Evolutionary conservation across 2,329 filamentous ascomycete genomes (phyloP), one percentile per base, ranked within the genome.

Genomic region (Colletotrichum magnum): DNA sequence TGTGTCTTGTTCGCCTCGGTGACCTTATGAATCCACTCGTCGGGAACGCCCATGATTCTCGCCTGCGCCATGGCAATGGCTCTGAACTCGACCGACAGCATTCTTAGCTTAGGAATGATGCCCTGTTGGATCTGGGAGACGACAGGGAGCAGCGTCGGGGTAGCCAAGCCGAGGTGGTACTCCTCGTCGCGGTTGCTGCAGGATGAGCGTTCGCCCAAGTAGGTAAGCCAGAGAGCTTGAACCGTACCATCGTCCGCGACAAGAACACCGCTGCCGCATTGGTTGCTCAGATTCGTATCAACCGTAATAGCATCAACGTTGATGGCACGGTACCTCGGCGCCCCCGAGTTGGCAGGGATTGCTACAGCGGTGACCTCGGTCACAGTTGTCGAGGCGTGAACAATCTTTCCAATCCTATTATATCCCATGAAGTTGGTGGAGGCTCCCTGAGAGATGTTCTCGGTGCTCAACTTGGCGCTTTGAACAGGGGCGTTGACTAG

Each of bases 351-450:
- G 28, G 96, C 94, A 0, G 96, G 97, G 71, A 99, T 98, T 0
- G 95, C 94, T 3, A 98, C 96, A 2, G 96, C 96, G 12, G 95
- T 98, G 76, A 99, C 97, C 79, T 99, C 96, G 0, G 97, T 99
- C 15, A 99, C 94, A 0, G 93, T 94, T 0, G 96, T 98, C 74
- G 97, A 94, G 5, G 94, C 93, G 74, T 98, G 94, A 4, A 98
- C 95, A 48, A 98, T 94, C 43, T 95, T 90, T 70, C 95, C 92
- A 73, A 98, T 98, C 73, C 97, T 92, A 78, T 99, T 99, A 84
- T 97, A 97, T n/a, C 96, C 97, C 72, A 99, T 93, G 81, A 99
- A 99, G 73, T 97, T 95, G 0, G 95, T 98, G 66, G 95, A 92
- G 57, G 95, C 94, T 43, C 96, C 96, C 83, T 98, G 96, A 59